Base-by-base conservation (phyloP, 495 filamentous ascomycete genomes). In the Aspergillus ostianus region DNA sequence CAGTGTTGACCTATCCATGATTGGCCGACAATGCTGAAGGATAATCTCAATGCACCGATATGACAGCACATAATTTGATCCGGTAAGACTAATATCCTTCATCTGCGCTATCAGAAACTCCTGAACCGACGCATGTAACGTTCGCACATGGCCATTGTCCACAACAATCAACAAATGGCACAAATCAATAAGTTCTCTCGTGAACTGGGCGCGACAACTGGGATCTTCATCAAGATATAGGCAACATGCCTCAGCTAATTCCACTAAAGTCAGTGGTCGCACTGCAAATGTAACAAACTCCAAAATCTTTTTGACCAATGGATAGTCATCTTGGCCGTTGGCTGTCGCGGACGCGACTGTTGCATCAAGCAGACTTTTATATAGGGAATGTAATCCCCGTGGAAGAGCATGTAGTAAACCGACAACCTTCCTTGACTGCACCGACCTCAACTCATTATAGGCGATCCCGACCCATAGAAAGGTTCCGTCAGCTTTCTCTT, bases 101-200 rank as follows among this genome's bases (percentile, higher is more conserved):
- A 41, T 41, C 36, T 41, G 7, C 10, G 36, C 36, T 41, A 41
- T 15, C 36, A 41, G 36, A 41, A 41, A 41, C 10, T 41, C 36
- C 15, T 41, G 13, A 41, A 41, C 36, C 13, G 13, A 41, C 13
- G 0, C 15, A 41, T 41, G 13, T 36, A 67, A 55, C 9, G 64
- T 58, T n/a, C 32, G 61, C 52, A 67, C 58, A 46, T 47, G n/a
- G 44, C 49, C 23, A 47, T 64, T 55, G 47, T 62, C 47, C 12
- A 59, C 30, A 57, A 67, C 23, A 46, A 62, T 50, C 55, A 67
- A 46, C 30, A 62, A 53, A 23, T 47, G 51, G 52, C 57, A 67
- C 30, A 47, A 46, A 13, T 62, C 58, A 44, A 67, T 54, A 48
- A 49, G 21, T 18, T 61, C 64, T 51, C 46, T n/a, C 12, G 55